These are phyloP conservation scores for Penicillium arizonense DNA, from an alignment of 495 filamentous ascomycete genomes.

Conservation along the genomic window DNA sequence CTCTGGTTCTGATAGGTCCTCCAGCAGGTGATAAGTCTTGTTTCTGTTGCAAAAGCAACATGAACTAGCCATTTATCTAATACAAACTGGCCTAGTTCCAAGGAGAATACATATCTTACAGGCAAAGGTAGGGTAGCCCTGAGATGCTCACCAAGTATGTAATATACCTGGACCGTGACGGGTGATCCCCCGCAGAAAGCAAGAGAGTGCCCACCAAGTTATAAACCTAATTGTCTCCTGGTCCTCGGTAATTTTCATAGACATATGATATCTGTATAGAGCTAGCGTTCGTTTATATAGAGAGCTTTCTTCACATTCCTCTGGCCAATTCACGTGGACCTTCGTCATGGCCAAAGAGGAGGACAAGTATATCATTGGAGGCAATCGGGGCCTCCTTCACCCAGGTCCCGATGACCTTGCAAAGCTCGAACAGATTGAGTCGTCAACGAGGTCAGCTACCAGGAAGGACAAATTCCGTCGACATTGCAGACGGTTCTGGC, in stretches of 20 bases:
- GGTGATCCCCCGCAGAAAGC: conserved; percentile 5
- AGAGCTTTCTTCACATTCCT: not conserved
- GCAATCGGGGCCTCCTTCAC: conserved; percentile 1
- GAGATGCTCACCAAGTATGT: not conserved
- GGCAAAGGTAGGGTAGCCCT: too few relatives aligned
- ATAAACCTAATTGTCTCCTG: not conserved
- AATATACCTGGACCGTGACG: not conserved
- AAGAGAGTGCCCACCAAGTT: not conserved
- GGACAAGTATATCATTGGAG: conserved; percentile 5
- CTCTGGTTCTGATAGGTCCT: not conserved
- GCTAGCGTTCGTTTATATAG: not conserved
- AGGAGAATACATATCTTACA: too few relatives aligned
- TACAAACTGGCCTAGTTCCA: not conserved
- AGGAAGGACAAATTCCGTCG: conserved; percentile 20
- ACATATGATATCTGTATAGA: conserved; percentile 1
- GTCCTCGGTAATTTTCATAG: not conserved
- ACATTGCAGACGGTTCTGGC: conserved; percentile 41
- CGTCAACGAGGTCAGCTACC: conserved; percentile 9
- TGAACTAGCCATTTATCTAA: not conserved
- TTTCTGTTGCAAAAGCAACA: not conserved
- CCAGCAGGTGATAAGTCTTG: not conserved
- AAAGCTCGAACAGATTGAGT: conserved; percentile 18
- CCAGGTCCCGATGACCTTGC: conserved; percentile 2
- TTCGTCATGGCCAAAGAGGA: not conserved
- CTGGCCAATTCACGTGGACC: not conserved